Evolutionary conservation across 169 alveolate species (phyloP).

Genomic region (Eimeria zaria): DNA sequence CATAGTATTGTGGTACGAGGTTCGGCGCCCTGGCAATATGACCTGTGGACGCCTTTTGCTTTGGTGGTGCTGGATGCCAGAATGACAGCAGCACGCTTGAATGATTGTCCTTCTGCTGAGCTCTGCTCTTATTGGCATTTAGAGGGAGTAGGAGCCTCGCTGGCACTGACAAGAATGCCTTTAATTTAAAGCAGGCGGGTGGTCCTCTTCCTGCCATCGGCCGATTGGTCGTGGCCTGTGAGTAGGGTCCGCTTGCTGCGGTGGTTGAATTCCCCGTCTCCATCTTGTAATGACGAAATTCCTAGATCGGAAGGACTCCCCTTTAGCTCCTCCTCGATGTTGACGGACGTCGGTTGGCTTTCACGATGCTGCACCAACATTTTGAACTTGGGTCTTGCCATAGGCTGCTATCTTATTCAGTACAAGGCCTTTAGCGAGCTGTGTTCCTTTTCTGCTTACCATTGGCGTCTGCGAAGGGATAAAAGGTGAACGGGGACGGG

Average conservation of each 20-base stretch:
- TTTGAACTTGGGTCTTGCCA: not conserved
- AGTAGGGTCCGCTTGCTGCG: slow-evolving; percentile 56
- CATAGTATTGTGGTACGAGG: not conserved
- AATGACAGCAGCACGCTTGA: slow-evolving; percentile 5
- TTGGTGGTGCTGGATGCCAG: slow-evolving; percentile 11
- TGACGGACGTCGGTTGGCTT: not conserved
- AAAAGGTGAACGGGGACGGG: slow-evolving; percentile 18
- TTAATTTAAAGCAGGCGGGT: not conserved
- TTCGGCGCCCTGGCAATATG: slow-evolving; percentile 17
- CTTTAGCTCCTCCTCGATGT: slow-evolving; percentile 27
- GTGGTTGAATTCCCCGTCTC: not conserved
- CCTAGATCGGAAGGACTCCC: not conserved
- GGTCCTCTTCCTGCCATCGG: slow-evolving; percentile 57
- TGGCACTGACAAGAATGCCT: not conserved
- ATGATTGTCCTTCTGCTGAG: not conserved
- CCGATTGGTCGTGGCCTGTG: slow-evolving; percentile 31
- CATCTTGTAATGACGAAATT: not conserved
- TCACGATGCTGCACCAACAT: not conserved
- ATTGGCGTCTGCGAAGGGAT: slow-evolving; percentile 25
- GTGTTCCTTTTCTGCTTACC: not conserved
- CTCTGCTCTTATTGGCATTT: not conserved
- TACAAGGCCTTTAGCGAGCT: not conserved
- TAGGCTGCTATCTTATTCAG: not conserved
- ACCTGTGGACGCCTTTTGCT: slow-evolving; percentile 13
- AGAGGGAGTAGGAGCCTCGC: not conserved